Conservation (phyloP, 176 grass and related monocot genomes). For the Phyllostachys edulis region DNA sequence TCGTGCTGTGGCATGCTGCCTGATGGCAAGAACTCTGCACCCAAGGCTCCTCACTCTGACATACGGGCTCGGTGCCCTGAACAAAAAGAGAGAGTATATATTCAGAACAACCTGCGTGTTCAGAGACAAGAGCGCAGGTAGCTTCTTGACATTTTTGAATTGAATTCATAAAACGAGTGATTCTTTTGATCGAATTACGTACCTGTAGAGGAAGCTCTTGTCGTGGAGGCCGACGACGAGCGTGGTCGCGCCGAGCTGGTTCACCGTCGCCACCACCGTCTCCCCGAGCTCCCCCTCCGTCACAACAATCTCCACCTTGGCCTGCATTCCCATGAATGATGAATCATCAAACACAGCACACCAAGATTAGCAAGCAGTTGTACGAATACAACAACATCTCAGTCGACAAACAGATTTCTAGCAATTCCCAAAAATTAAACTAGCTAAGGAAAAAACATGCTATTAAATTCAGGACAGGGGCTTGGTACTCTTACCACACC, state of each 20-base stretch:
- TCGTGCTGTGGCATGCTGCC: slow-evolving; percentile 46
- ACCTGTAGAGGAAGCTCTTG: slow-evolving; percentile 84
- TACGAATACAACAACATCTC: neutral
- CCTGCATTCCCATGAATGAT: slow-evolving; percentile 18
- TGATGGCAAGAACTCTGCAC: slow-evolving; percentile 80
- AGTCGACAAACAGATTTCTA: no score
- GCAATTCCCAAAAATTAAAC: no score
- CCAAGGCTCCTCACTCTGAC: slow-evolving; percentile 43
- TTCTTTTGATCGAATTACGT: neutral
- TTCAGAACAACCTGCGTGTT: neutral
- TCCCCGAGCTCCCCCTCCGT: slow-evolving; percentile 69
- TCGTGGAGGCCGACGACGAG: slow-evolving; percentile 89
- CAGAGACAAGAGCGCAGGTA: neutral
- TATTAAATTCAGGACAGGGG: neutral
- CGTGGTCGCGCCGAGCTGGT: slow-evolving; percentile 61
- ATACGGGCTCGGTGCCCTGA: slow-evolving; percentile 48
- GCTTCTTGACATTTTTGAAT: neutral
- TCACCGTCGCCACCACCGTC: slow-evolving; percentile 62
- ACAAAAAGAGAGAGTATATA: no score
- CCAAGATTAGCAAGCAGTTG: neutral
- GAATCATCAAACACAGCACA: neutral
- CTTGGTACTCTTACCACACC: neutral
- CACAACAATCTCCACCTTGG: slow-evolving; percentile 96
- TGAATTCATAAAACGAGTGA: neutral
- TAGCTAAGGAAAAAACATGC: neutral